A percentile compares a stretch with the other conserved stretches of the same genome.
Evolutionary conservation across 306 rosid genomes (phyloP).

Genomic region (Comarum palustre): DNA sequence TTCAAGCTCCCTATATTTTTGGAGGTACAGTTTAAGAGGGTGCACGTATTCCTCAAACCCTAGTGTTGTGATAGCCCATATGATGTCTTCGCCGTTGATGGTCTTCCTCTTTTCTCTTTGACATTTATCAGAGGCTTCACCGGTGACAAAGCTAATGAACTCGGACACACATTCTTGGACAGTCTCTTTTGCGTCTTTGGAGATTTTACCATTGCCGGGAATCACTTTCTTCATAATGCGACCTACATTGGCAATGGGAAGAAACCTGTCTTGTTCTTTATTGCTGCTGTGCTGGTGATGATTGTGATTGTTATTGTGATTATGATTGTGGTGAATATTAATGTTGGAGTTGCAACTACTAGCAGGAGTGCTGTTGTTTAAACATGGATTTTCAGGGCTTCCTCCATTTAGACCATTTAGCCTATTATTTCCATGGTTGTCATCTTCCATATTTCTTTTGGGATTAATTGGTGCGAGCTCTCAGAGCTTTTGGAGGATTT

Average conservation of each 20-base stretch:
- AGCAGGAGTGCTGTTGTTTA: constrained; percentile 18
- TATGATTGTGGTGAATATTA: constrained; percentile 15
- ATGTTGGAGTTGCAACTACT: constrained; percentile 5
- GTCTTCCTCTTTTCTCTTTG: constrained; percentile 74
- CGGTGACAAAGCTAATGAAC: constrained; percentile 69
- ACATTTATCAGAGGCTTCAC: constrained; percentile 73
- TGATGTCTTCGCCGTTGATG: constrained; percentile 65
- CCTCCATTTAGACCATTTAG: constrained; percentile 39
- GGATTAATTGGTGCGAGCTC: constrained; percentile 8
- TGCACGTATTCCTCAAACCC: constrained; percentile 64
- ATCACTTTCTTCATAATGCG: constrained; percentile 73
- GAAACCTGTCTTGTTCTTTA: constrained; percentile 67
- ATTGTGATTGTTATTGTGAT: constrained; percentile 1
- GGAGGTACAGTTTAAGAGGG: constrained; percentile 57
- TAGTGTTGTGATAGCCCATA: constrained; percentile 71
- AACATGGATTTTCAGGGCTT: constrained; percentile 46
- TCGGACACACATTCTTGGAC: constrained; percentile 79
- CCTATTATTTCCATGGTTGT: constrained; percentile 34
- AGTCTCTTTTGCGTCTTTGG: constrained; percentile 72
- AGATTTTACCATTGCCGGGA: constrained; percentile 64
- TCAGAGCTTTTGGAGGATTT: constrained; percentile 16
- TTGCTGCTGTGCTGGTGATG: constrained; percentile 18
- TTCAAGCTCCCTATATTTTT: constrained; percentile 63
- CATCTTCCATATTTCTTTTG: constrained; percentile 39
- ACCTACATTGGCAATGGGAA: constrained; percentile 70